Evolutionary conservation across 169 alveolate species (phyloP), one percentile per base, ranked within the genome.

Genomic region (Besnoitia besnoiti): DNA sequence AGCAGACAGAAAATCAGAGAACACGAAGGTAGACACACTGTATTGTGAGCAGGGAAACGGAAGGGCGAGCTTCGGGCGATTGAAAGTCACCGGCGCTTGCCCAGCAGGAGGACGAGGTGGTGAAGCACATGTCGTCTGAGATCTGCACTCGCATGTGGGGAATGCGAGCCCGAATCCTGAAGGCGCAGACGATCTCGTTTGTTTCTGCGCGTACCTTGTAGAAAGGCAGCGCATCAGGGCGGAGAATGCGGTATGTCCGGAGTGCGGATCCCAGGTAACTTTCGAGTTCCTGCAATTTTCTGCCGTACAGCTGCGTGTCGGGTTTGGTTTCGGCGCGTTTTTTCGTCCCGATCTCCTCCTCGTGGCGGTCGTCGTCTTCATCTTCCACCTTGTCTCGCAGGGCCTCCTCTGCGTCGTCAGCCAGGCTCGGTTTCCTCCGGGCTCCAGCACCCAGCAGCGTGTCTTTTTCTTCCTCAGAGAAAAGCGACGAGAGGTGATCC

Each of bases 281-380:
- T 37, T 77, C 87, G n/a, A 77, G 55, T 24, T 77, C 87, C 59
- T 77, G 87, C 49, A 40, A 55, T 77, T 77, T 77, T 24, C 87
- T 77, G 37, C 59, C 87, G 21, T 7, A 77, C 10, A 24, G 40
- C 47, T 2, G 46, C 46, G 82, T 4, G 49, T 27, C 40, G n/a
- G 35, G 61, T 39, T 77, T 24, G 37, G 49, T 16, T 3, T 7
- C 19, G 12, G 37, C 40, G 5, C 40, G 76, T 24, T 7, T n/a
- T 61, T 7, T 30, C 10, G 12, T n/a, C 76, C 37, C 76, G 30
- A 10, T 42, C n/a, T 67, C 80, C n/a, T 67, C 46, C 80, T 67
- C 44, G 80, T 1, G n/a, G 12, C 27, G 44, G 42, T 67, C 47
- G 2, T 5, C n/a, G 46, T 24, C 19, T 1, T 37, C 40, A 21